These are phyloP conservation scores for Scutellaria galericulata DNA, from an alignment of 257 asterid genomes.

Conservation along the genomic window DNA sequence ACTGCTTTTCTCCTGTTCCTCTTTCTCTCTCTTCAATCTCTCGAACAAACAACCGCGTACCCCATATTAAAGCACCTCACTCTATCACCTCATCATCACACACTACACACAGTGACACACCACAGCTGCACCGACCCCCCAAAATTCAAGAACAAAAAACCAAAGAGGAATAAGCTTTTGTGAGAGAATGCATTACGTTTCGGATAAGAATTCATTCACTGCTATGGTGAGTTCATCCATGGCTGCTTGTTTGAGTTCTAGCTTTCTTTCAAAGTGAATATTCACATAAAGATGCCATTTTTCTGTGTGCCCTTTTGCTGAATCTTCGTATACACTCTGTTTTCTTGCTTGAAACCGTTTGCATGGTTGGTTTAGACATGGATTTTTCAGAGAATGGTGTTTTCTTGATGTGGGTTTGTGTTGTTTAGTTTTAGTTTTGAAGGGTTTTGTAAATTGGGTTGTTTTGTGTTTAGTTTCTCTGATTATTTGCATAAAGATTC, in stretches of 20 bases:
- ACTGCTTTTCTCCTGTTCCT: slow-evolving; percentile 19
- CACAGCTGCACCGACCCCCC: slow-evolving; percentile 9
- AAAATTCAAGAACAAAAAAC: slow-evolving; percentile 6
- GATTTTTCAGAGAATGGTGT: slow-evolving; percentile 17
- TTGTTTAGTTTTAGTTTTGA: background rate
- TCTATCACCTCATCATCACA: slow-evolving; percentile 44
- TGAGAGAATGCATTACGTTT: slow-evolving; percentile 30
- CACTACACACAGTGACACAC: slow-evolving; percentile 34
- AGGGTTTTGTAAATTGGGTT: slow-evolving; percentile 18
- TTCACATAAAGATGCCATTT: background rate
- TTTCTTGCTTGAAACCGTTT: slow-evolving; percentile 21
- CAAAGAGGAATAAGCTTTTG: too few relatives aligned
- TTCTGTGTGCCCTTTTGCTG: slow-evolving; percentile 25
- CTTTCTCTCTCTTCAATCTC: slow-evolving; percentile 25
- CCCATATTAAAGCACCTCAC: slow-evolving; percentile 32
- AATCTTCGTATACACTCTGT: background rate
- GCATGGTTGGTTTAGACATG: slow-evolving; percentile 37
- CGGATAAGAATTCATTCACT: slow-evolving; percentile 33
- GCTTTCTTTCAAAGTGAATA: slow-evolving; percentile 6
- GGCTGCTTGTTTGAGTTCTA: slow-evolving; percentile 8
- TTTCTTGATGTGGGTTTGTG: slow-evolving; percentile 31
- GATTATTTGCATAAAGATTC: background rate
- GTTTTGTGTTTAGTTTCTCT: background rate
- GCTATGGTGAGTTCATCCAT: slow-evolving; percentile 36
- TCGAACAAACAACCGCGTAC: slow-evolving; percentile 36